Conservation (phyloP, 257 asterid species). For the Capsicum pubescens region DNA sequence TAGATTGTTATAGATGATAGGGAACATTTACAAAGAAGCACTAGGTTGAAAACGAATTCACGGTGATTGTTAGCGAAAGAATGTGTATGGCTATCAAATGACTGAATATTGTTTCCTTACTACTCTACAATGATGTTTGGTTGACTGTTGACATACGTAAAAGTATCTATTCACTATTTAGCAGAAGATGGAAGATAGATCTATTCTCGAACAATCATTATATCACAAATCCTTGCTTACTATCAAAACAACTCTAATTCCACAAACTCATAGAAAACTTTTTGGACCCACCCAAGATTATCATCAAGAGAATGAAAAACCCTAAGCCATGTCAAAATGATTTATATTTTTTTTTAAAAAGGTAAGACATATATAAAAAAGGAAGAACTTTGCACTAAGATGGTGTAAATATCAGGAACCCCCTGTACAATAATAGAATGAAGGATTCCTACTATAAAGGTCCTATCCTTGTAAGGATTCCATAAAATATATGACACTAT, state of each 20-base stretch:
- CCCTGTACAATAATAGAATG: background rate
- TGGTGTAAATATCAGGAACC: too few relatives aligned
- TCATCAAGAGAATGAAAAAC: background rate
- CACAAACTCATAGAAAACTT: background rate
- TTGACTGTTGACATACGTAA: background rate
- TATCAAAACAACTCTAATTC: background rate
- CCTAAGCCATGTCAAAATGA: background rate
- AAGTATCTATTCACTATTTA: background rate
- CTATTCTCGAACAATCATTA: background rate
- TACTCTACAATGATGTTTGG: background rate
- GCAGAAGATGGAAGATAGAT: background rate
- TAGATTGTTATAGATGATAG: background rate
- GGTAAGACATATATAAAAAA: background rate
- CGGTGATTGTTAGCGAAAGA: background rate
- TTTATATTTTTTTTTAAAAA: background rate
- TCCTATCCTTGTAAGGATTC: slow-evolving; percentile 4
- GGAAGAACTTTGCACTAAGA: background rate
- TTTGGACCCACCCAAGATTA: slow-evolving; percentile 4
- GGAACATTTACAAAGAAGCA: background rate
- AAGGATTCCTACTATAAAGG: background rate
- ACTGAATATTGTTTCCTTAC: background rate
- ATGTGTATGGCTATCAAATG: background rate
- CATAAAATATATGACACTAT: background rate
- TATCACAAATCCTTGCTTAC: background rate
- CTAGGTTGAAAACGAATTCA: background rate